These are phyloP conservation scores for Fusarium duplospermum DNA, from an alignment of 2,329 filamentous ascomycete genomes.

Conservation along the genomic window DNA sequence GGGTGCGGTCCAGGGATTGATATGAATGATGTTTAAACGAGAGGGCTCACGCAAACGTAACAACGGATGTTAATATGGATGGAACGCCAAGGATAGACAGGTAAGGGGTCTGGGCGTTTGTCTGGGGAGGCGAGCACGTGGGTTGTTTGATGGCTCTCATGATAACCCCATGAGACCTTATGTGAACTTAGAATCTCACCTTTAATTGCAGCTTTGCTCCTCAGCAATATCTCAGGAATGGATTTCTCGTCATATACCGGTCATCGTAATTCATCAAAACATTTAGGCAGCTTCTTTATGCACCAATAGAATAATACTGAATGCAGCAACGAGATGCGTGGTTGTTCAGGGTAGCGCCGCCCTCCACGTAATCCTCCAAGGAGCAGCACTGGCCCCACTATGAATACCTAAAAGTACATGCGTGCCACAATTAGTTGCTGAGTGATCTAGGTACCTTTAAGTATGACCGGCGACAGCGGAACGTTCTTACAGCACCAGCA, in stretches of 20 bases:
- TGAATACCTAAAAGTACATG: constrained; percentile 13
- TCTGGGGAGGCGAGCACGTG: background rate
- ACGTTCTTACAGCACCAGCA: constrained; percentile 11
- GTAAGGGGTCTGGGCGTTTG: background rate
- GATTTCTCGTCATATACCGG: background rate
- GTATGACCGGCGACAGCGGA: constrained; percentile 1
- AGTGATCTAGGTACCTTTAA: background rate
- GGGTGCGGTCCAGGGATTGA: background rate
- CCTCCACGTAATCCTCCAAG: constrained; percentile 36
- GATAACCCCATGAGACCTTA: constrained; percentile 6
- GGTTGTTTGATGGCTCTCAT: constrained; percentile 7
- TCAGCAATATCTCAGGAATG: background rate
- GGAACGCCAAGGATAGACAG: background rate
- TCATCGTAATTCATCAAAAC: background rate
- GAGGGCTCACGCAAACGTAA: background rate
- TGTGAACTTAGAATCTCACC: background rate
- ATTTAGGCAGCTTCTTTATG: background rate
- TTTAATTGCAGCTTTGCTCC: background rate
- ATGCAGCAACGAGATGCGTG: background rate
- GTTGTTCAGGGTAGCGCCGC: constrained; percentile 23
- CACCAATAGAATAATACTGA: background rate
- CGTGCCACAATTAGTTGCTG: rapidly evolving
- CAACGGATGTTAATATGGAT: background rate
- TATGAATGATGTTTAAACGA: background rate
- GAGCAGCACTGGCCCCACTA: constrained; percentile 18